These are phyloP conservation scores for Mycena venus DNA, from an alignment of 768 basidiomycete genomes.

Conservation along the genomic window DNA sequence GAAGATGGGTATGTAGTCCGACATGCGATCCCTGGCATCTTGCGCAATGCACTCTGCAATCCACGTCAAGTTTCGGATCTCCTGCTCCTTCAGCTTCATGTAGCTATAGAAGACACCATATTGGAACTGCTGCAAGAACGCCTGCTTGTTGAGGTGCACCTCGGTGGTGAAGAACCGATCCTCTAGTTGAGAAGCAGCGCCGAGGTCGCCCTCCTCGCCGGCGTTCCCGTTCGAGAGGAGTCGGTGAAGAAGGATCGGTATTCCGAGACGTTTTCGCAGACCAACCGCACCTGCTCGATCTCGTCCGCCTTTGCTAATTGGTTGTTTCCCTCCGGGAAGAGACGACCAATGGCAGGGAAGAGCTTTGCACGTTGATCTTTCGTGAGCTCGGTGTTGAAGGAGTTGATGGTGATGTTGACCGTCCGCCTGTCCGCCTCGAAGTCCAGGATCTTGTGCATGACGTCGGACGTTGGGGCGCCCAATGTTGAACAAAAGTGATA, in stretches of 20 bases:
- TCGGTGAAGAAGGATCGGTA: constrained; percentile 92
- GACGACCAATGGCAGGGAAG: constrained; percentile 93
- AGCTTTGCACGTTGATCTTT: constrained; percentile 96
- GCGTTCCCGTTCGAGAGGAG: constrained; percentile 49
- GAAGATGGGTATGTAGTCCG: constrained; percentile 94
- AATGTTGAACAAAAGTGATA: constrained; percentile 84
- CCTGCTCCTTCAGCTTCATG: constrained; percentile 92
- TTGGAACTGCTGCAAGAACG: constrained; percentile 98
- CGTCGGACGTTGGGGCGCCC: constrained; percentile 88
- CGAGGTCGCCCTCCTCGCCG: constrained; percentile 53
- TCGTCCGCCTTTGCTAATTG: constrained; percentile 95
- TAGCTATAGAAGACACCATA: constrained; percentile 94
- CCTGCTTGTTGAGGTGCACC: constrained; percentile 93
- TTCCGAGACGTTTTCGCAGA: constrained; percentile 90
- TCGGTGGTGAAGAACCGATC: constrained; percentile 96
- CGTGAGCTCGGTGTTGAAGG: constrained; percentile 93
- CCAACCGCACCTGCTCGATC: constrained; percentile 89
- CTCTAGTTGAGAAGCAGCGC: constrained; percentile 80
- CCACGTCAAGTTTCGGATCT: constrained; percentile 91
- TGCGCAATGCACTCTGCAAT: constrained; percentile 99
- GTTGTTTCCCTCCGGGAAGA: constrained; percentile 97
- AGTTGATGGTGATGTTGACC: constrained; percentile 99
- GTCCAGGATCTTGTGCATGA: constrained; percentile 92
- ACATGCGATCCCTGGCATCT: constrained; percentile 94
- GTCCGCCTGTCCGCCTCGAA: constrained; percentile 98